A percentile compares a stretch with the other conserved stretches of the same genome.
Conservation (phyloP, 768 basidiomycete genomes). For the Podaxis sp. region DNA sequence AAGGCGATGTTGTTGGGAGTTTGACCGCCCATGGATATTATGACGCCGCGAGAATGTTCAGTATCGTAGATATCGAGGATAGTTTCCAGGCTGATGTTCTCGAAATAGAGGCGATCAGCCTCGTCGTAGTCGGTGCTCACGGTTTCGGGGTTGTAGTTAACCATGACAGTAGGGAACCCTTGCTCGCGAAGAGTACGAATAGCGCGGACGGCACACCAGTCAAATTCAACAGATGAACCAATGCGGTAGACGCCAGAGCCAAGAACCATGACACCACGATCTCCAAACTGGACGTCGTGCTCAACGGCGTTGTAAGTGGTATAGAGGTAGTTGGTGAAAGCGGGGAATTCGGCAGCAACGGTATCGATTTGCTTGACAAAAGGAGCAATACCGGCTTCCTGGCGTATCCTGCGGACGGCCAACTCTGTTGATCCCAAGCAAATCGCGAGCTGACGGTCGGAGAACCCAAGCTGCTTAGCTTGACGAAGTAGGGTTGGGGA, state of each 20-base stretch:
- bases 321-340: conserved; percentile 98
- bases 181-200: conserved; percentile 95
- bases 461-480: conserved; percentile 95
- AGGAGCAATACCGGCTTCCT: conserved; percentile 77
- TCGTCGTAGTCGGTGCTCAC: conserved; percentile 99
- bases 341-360: conserved; percentile 98
- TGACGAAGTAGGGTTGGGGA: conserved; percentile 60
- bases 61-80: conserved; percentile 96
- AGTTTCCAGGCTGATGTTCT: conserved; percentile 95
- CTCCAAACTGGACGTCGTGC: conserved; percentile 86
- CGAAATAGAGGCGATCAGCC: conserved; percentile 96
- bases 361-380: conserved; percentile 99
- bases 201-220: conserved; percentile 98
- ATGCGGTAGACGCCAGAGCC: conserved; percentile 99
- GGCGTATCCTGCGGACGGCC: conserved; percentile 84
- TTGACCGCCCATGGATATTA: conserved; percentile 97
- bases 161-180: conserved; percentile 94
- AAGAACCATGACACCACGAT: conserved; percentile 94
- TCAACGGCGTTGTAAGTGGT: conserved; percentile 97
- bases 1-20: conserved; percentile 98
- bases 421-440: conserved; percentile 89
- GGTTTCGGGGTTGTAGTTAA: conserved; percentile 99
- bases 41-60: conserved; percentile 86
- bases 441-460: conserved; percentile 82
- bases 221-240: conserved; percentile 98